Percentiles rank a stretch among this genome's conserved stretches.
Conservation (phyloP, 2,329 filamentous ascomycete genomes). For the Curvularia lunata region DNA sequence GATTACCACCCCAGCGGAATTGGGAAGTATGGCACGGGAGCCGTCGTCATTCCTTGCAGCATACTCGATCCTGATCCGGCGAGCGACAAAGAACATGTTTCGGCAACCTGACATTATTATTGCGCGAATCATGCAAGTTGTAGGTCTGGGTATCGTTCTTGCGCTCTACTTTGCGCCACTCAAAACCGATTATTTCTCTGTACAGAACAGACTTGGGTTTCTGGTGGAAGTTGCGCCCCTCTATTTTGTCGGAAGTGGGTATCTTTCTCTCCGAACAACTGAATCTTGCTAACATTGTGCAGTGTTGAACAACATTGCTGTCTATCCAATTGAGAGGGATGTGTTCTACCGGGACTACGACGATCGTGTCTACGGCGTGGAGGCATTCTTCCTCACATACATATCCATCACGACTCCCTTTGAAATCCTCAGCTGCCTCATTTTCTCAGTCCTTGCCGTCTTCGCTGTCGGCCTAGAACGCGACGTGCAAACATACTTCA, state of each 20-base stretch:
- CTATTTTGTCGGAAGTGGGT: constrained; percentile 70
- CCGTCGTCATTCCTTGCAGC: constrained; percentile 67
- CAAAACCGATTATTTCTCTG: constrained; percentile 69
- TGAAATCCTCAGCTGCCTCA: constrained; percentile 67
- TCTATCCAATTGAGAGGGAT: constrained; percentile 74
- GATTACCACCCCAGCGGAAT: constrained; percentile 71
- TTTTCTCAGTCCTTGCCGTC: constrained; percentile 69
- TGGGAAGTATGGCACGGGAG: constrained; percentile 71
- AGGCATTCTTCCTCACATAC: constrained; percentile 74
- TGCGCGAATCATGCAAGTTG: constrained; percentile 49
- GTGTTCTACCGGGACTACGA: constrained; percentile 80
- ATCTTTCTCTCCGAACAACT: accelerated
- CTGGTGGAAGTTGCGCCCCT: constrained; percentile 74
- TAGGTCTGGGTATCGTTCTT: constrained; percentile 46
- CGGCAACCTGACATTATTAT: constrained; percentile 47
- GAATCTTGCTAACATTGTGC: constrained; percentile 4
- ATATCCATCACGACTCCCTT: constrained; percentile 74
- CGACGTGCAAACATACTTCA: constrained; percentile 69
- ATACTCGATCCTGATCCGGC: constrained; percentile 70
- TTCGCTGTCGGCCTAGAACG: constrained; percentile 70
- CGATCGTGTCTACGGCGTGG: constrained; percentile 73
- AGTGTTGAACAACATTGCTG: constrained; percentile 77
- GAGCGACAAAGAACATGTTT: constrained; percentile 68
- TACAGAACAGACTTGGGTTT: constrained; percentile 77
- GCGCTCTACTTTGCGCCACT: constrained; percentile 70